Conservation (phyloP, 1,139 yeast genomes). For the Candida pseudoviswanathii region DNA sequence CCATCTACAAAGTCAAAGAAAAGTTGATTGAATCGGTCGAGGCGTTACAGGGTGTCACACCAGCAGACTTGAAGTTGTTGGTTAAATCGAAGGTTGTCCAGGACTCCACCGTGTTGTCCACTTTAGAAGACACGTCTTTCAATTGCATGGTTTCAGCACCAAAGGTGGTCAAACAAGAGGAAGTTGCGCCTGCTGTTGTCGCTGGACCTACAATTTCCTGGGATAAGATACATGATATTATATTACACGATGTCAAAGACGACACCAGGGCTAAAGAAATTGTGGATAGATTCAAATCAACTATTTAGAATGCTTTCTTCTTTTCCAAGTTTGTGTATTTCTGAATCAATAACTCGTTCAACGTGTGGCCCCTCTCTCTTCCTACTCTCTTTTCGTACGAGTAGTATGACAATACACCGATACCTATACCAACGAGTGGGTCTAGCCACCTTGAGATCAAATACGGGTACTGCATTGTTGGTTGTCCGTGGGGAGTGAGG, state of each 20-base stretch:
- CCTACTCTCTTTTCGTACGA: constrained; percentile 58
- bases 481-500: background rate
- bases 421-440: constrained; percentile 58
- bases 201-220: constrained; percentile 27
- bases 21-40: constrained; percentile 31
- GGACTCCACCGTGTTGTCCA: constrained; percentile 33
- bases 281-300: constrained; percentile 9
- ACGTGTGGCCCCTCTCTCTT: constrained; percentile 56
- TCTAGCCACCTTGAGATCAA: constrained; percentile 47
- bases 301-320: constrained; percentile 6
- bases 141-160: constrained; percentile 43
- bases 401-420: constrained; percentile 63
- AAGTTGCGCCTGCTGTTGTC: constrained; percentile 7
- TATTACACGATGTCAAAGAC: constrained; percentile 33
- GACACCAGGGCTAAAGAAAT: constrained; percentile 23
- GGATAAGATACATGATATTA: constrained; percentile 30
- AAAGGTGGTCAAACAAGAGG: constrained; percentile 8
- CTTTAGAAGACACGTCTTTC: constrained; percentile 28
- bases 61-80: constrained; percentile 40
- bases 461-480: constrained; percentile 38
- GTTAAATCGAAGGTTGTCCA: constrained; percentile 48
- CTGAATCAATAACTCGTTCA: constrained; percentile 46
- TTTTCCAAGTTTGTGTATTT: constrained; percentile 13
- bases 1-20: constrained; percentile 38
- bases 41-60: constrained; percentile 25